Evolutionary conservation across 2,329 filamentous ascomycete genomes (phyloP).

Genomic region (Xylaria sp.): DNA sequence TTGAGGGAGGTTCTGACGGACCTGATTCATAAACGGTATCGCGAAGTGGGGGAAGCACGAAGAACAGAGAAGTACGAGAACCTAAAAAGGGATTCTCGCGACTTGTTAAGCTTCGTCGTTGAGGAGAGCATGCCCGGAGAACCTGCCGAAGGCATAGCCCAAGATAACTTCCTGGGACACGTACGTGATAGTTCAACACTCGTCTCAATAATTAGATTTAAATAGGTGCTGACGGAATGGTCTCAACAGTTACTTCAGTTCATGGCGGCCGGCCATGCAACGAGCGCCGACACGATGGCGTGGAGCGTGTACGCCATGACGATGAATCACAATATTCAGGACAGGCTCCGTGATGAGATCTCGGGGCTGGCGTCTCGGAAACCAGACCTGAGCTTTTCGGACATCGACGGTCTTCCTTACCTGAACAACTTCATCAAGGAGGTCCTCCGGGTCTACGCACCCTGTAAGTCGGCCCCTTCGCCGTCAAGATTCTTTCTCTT

Average conservation of each 20-base stretch:
- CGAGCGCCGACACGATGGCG: slow-evolving; percentile 39
- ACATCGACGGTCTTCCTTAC: slow-evolving; percentile 38
- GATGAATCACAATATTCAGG: slow-evolving; percentile 36
- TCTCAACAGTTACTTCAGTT: slow-evolving; percentile 38
- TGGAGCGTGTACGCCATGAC: slow-evolving; percentile 41
- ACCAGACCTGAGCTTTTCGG: slow-evolving; percentile 30
- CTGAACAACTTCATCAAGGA: slow-evolving; percentile 45
- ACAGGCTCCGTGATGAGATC: slow-evolving; percentile 40
- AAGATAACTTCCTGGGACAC: slow-evolving; percentile 34
- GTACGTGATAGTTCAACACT: slow-evolving; percentile 1
- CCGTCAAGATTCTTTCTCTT: background rate
- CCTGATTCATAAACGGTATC: slow-evolving; percentile 5
- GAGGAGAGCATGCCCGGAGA: slow-evolving; percentile 23
- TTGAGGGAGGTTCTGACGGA: slow-evolving; percentile 3
- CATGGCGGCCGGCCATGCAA: slow-evolving; percentile 43
- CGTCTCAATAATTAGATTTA: background rate
- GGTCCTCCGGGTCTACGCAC: slow-evolving; percentile 40
- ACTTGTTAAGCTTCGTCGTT: slow-evolving; percentile 17
- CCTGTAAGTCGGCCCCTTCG: slow-evolving; percentile 18
- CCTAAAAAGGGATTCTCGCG: slow-evolving; percentile 10
- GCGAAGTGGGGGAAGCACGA: background rate
- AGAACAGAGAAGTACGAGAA: slow-evolving; percentile 9
- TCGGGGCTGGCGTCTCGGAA: slow-evolving; percentile 25
- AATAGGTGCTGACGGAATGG: background rate
- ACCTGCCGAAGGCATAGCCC: slow-evolving; percentile 27